Percentiles rank a stretch among this genome's conserved stretches.
These are phyloP conservation scores for Cenococcum geophilum DNA, from an alignment of 495 filamentous ascomycete species.

Conservation along the genomic window DNA sequence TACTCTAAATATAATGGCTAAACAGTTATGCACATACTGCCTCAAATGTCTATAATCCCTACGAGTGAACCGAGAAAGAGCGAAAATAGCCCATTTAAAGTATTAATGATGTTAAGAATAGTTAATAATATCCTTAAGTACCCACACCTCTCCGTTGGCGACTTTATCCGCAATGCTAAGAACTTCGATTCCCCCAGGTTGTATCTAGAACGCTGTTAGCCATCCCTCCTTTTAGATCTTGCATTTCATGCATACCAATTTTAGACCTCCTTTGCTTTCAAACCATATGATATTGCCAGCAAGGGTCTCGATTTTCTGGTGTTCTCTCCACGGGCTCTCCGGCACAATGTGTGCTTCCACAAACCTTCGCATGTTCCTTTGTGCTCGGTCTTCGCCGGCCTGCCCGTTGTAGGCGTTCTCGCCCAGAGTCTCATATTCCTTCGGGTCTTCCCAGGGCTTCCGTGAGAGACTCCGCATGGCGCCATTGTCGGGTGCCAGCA, in stretches of 20 bases:
- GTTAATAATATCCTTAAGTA: conserved; percentile 13
- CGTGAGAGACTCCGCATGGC: conserved; percentile 71
- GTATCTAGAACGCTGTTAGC: conserved; percentile 50
- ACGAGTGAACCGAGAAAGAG: too few species aligned
- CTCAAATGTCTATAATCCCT: too few species aligned
- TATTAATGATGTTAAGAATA: not conserved
- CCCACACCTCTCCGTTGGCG: conserved; percentile 73
- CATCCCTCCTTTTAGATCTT: not conserved
- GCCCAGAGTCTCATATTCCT: conserved; percentile 69
- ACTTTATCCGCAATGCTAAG: conserved; percentile 63
- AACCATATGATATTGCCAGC: conserved; percentile 73
- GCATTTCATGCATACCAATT: conserved; percentile 48
- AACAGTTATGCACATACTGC: too few species aligned
- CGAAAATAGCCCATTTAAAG: too few species aligned
- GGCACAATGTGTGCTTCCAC: conserved; percentile 82
- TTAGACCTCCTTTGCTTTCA: conserved; percentile 68
- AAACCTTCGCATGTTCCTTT: conserved; percentile 71
- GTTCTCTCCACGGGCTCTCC: conserved; percentile 71
- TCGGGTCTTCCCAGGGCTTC: conserved; percentile 90
- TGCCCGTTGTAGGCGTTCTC: conserved; percentile 73
- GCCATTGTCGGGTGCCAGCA: conserved; percentile 81
- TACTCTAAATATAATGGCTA: too few species aligned
- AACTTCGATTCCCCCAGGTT: conserved; percentile 73
- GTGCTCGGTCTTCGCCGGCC: conserved; percentile 72
- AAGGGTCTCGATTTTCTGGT: conserved; percentile 63